Evolutionary conservation across 345 rosid species (phyloP), one percentile per base, ranked within the genome.

Genomic region (Lagerstroemia speciosa): DNA sequence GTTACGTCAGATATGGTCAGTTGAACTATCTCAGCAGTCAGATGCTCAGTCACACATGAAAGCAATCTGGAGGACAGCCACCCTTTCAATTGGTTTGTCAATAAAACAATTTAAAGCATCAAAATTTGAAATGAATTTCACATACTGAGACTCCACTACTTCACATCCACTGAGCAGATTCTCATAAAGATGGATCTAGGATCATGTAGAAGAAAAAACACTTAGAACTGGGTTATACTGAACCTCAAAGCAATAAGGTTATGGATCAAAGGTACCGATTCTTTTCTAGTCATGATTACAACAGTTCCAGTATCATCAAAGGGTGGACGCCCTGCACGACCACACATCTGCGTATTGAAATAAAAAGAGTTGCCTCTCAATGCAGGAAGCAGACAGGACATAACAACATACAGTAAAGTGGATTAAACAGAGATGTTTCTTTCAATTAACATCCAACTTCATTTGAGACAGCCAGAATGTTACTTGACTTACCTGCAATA

Each of bases 261-360:
- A 67, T 15, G 8, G 61, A 34, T 45, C 31, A 60, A 46, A 10
- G 33, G 52, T 48, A 94, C 99, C 65, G 99, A 91, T 79, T 89
- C 96, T 80, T 86, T 84, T 88, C 97, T 87, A 36, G 97, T 94
- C 99, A 94, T 94, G 72, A 93, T 90, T 78, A 94, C 62, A 71
- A 91, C 97, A 79, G 79, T 78, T 74, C 99, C 99, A 61, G 95
- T 86, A 77, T 89, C 95, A 73, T 91, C 96, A 87, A 91, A 94
- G 67, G 99, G 99, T 66, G 99, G 99, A 74, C 97, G 82, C 52
- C 99, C 99, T 72, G 99, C 99, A 83, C 99, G 86, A 74, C 99
- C 99, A 76, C 85, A 84, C 96, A 94, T 94, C 99, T 94, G 81
- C 48, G 69, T 62, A 77, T 65, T 26, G 66, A 41, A 45, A n/a